A percentile compares a stretch with the other conserved stretches of the same genome.
Evolutionary conservation across 805 yeast genomes (phyloP).

Genomic region (Barnettozyma siamensis): DNA sequence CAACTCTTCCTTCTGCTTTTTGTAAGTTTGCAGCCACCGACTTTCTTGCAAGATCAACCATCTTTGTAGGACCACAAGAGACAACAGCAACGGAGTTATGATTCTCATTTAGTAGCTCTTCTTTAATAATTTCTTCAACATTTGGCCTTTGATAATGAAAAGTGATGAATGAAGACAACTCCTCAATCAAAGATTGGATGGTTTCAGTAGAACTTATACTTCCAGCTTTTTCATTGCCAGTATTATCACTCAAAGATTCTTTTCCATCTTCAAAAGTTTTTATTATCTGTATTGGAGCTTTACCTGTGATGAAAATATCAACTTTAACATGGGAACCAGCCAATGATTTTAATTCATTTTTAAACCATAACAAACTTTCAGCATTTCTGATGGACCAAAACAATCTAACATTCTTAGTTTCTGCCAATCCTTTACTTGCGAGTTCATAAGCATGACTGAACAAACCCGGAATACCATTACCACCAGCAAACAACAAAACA

Average conservation of each 20-base stretch:
- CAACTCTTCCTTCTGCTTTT: constrained; percentile 44
- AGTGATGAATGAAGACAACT: constrained; percentile 15
- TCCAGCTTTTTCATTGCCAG: background rate
- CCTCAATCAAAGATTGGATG: background rate
- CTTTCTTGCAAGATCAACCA: constrained; percentile 52
- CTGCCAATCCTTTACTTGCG: constrained; percentile 15
- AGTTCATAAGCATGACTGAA: constrained; percentile 34
- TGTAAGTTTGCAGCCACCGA: constrained; percentile 37
- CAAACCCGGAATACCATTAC: constrained; percentile 46
- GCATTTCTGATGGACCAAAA: constrained; percentile 61
- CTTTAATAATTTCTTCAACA: constrained; percentile 30
- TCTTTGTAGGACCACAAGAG: constrained; percentile 56
- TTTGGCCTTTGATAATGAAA: constrained; percentile 44
- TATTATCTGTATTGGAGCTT: background rate
- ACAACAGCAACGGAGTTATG: constrained; percentile 45
- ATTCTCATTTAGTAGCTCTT: constrained; percentile 28
- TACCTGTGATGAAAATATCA: constrained; percentile 34
- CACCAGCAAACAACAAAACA: constrained; percentile 41
- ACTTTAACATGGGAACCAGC: constrained; percentile 23
- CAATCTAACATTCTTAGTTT: constrained; percentile 35
- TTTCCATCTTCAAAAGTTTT: background rate
- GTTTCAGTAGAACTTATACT: background rate
- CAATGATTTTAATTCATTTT: constrained; percentile 35
- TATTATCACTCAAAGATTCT: background rate
- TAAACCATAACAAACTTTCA: constrained; percentile 43